Evolutionary conservation across 2,329 filamentous ascomycete species (phyloP).

Genomic region (Podosphaera xanthii): DNA sequence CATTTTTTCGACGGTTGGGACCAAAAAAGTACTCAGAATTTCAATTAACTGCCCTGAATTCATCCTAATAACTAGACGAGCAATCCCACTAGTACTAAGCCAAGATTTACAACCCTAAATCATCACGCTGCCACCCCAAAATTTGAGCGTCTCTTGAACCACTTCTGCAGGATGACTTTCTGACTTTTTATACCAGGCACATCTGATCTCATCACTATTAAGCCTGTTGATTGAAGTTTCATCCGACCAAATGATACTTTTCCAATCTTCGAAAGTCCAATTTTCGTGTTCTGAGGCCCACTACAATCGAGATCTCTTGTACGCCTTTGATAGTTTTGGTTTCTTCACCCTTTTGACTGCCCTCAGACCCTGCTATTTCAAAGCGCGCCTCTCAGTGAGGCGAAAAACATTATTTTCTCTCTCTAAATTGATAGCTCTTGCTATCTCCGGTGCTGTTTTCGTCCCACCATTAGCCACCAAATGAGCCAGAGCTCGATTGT

Average conservation of each 20-base stretch:
- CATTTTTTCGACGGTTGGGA: background rate
- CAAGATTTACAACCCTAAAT: background rate
- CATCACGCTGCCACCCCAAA: background rate
- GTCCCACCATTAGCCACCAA: background rate
- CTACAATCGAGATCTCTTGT: background rate
- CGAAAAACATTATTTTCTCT: background rate
- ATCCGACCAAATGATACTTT: background rate
- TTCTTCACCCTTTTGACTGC: background rate
- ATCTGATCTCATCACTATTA: background rate
- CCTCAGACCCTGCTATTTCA: background rate
- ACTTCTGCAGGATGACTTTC: background rate
- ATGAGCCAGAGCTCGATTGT: background rate
- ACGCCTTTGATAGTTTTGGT: no score
- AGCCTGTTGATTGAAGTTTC: background rate
- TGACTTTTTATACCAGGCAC: background rate
- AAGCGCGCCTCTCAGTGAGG: background rate
- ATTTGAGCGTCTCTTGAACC: background rate
- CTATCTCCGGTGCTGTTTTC: background rate
- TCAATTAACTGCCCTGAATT: background rate
- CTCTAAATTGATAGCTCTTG: background rate
- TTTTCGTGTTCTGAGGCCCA: background rate
- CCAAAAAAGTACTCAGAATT: background rate
- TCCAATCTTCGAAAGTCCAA: background rate
- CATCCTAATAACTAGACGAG: background rate
- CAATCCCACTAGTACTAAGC: background rate